Base-by-base conservation (phyloP, 805 yeast genomes). In the Saccharomycopsis synnaedendra region DNA sequence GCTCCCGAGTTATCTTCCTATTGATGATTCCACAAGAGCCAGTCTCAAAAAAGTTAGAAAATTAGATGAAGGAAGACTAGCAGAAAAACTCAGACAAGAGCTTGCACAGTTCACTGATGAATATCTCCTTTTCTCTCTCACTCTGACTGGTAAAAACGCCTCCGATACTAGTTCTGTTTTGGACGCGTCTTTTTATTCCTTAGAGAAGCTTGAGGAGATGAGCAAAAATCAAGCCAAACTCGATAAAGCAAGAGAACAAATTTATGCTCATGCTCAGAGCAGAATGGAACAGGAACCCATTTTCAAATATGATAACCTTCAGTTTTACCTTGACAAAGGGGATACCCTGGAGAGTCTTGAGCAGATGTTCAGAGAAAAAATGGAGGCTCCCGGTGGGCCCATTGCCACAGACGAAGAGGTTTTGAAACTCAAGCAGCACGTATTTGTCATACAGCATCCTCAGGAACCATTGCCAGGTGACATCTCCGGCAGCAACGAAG, bases 381-480 rank as follows among this genome's bases (percentile, higher is more conserved):
- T 19, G 19, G 19, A 19, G 19, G 19, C 19, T 19, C 19, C 19
- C 19, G 19, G 19, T 19, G 19, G 19, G 19, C 19, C 19, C 19
- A 19, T 19, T 19, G 19, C 19, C 19, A 19, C 19, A 19, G 19
- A 19, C n/a, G 33, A 30, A 32, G 27, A 7, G n/a, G 30, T 40
- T 8, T 29, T 36, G 30, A n/a, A 36, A 27, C 33, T 43, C 5
- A 43, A 44, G 30, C 51, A 45, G 32, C 54, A 51, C 34, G 44
- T 70, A 1, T 74, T 75, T 56, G 71, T 83, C 5, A 57, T 78
- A 11, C 61, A 69, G 3, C 69, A 78, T 52, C 93, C 93, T 0
- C 73, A 74, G 32, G 75, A 75, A 32, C 80, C 85, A 5, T 56
- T 83, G 19, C 85, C 86, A 0, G 69, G 65, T 35, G 60, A 60